Conservation (phyloP, 352 stramenopile species). For the Peronospora tabacina region DNA sequence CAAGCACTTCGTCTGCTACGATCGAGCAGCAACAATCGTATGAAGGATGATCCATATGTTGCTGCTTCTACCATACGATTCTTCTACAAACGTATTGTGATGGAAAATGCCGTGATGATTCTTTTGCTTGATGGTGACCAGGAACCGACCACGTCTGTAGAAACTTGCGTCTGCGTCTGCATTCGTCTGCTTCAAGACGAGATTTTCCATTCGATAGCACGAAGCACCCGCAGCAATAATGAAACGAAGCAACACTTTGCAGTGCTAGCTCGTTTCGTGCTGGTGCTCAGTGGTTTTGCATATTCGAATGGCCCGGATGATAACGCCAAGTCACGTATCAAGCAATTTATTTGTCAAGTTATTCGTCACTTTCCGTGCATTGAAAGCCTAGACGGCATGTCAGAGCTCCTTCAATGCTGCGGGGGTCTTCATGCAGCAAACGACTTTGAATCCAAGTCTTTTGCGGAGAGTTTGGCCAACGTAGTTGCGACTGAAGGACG, state of each 20-base stretch:
- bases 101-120: constrained; percentile 37
- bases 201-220: constrained; percentile 30
- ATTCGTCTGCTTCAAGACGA: constrained; percentile 47
- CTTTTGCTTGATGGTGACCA: constrained; percentile 21
- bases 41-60: constrained; percentile 22
- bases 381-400: constrained; percentile 8
- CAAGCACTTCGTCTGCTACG: constrained; percentile 41
- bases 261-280: constrained; percentile 29
- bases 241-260: constrained; percentile 22
- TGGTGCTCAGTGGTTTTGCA: constrained; percentile 27
- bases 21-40: constrained; percentile 20
- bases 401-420: constrained; percentile 19
- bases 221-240: neutral
- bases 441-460: constrained; percentile 3
- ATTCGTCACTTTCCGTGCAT: constrained; percentile 29
- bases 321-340: constrained; percentile 22
- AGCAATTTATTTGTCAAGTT: constrained; percentile 29
- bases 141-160: constrained; percentile 21
- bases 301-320: constrained; percentile 20
- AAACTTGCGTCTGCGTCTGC: constrained; percentile 34
- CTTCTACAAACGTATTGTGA: constrained; percentile 47
- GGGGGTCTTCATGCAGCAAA: constrained; percentile 5
- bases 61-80: constrained; percentile 26
- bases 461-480: constrained; percentile 16
- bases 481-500: constrained; percentile 17